Conservation (phyloP, 768 basidiomycete species). For the Mycena indigotica region DNA sequence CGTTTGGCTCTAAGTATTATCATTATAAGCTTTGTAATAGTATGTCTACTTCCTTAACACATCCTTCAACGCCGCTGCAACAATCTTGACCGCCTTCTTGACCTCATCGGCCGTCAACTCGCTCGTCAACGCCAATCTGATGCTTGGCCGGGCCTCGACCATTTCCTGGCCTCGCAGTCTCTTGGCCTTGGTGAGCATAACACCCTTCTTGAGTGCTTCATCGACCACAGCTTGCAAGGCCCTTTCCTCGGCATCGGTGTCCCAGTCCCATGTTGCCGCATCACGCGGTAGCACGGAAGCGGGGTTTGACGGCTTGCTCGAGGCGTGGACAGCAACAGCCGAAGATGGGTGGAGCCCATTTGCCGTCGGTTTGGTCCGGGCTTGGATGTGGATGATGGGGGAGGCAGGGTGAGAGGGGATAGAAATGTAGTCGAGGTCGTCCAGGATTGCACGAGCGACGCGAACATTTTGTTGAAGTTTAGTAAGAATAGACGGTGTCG, state of each 20-base stretch:
- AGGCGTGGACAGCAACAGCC: conserved; percentile 25
- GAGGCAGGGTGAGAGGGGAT: conserved; percentile 86
- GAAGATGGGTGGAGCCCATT: conserved; percentile 26
- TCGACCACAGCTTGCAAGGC: conserved; percentile 92
- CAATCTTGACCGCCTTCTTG: conserved; percentile 79
- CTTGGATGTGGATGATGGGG: conserved; percentile 84
- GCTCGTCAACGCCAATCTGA: conserved; percentile 79
- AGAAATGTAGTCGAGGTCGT: conserved; percentile 76
- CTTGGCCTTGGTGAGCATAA: conserved; percentile 85
- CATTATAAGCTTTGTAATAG: no score
- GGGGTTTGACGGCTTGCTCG: conserved; percentile 52
- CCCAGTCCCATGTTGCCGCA: conserved; percentile 51
- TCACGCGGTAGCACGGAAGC: conserved; percentile 49
- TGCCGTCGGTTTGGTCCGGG: conserved; percentile 41
- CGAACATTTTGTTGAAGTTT: conserved; percentile 81
- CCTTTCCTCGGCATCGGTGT: conserved; percentile 71
- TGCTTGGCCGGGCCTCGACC: conserved; percentile 77
- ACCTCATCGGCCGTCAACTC: conserved; percentile 87
- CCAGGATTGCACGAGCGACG: conserved; percentile 76
- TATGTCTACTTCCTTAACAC: conserved; percentile 59
- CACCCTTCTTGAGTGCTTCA: conserved; percentile 76
- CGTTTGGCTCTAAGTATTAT: no score
- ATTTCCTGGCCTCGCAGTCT: conserved; percentile 82
- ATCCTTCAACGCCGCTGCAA: conserved; percentile 77
- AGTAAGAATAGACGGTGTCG: conserved; percentile 73